Evolutionary conservation across 2,329 filamentous ascomycete genomes (phyloP).

Genomic region (Colletotrichum chlorophyti): DNA sequence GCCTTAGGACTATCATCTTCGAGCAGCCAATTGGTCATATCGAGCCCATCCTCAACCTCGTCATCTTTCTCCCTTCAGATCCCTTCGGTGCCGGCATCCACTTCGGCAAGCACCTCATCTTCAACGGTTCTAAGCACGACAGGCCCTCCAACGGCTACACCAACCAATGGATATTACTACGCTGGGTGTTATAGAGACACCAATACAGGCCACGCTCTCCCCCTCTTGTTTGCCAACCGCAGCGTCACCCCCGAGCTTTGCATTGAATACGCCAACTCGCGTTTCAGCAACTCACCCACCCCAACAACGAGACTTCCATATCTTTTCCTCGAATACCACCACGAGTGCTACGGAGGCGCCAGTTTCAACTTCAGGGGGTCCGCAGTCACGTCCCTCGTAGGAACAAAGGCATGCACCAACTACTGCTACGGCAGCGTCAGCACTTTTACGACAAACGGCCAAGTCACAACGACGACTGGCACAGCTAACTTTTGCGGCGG

Average conservation of each 20-base stretch:
- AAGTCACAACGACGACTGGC: slow-evolving; percentile 32
- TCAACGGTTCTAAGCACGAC: not conserved
- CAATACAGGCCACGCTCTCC: slow-evolving; percentile 37
- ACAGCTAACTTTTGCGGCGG: slow-evolving; percentile 40
- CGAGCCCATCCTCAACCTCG: not conserved
- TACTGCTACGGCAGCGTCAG: slow-evolving; percentile 35
- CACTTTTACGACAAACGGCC: slow-evolving; percentile 31
- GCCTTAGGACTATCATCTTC: not conserved
- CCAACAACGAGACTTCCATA: slow-evolving; percentile 35
- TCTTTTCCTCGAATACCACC: slow-evolving; percentile 40
- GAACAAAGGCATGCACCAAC: slow-evolving; percentile 38
- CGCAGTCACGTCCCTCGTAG: slow-evolving; percentile 34
- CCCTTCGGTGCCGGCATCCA: slow-evolving; percentile 19
- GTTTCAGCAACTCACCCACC: slow-evolving; percentile 34
- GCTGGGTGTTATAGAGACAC: slow-evolving; percentile 39
- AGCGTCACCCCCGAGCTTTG: slow-evolving; percentile 43
- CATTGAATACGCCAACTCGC: slow-evolving; percentile 37
- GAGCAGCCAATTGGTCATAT: not conserved
- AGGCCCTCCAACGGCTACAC: slow-evolving; percentile 26
- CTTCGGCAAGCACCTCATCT: slow-evolving; percentile 5
- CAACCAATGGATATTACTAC: slow-evolving; percentile 37
- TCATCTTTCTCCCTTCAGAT: slow-evolving; percentile 13
- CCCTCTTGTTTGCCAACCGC: slow-evolving; percentile 38
- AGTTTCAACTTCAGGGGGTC: slow-evolving; percentile 32
- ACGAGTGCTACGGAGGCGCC: slow-evolving; percentile 40